phyloP scores from a whole-genome alignment of 176 grass and related monocot genomes.

The Musa itinerans region DNA sequence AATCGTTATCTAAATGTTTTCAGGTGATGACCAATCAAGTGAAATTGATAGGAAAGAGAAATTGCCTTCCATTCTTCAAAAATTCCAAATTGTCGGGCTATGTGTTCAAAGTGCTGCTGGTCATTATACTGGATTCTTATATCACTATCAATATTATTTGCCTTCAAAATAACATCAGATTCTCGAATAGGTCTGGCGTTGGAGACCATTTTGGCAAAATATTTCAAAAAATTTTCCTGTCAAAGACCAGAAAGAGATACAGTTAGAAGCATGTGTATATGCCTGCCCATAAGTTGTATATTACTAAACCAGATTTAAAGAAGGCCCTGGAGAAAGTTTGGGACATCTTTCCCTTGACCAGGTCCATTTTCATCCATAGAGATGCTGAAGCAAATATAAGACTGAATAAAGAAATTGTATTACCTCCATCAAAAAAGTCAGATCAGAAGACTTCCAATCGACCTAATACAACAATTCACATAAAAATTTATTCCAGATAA shows the following conservation, averaged over 20 bases:
- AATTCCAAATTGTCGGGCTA: constrained; percentile 90
- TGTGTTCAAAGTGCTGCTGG: constrained; percentile 69
- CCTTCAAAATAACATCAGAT: constrained; percentile 55
- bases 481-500: constrained; percentile 26
- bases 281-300: not conserved
- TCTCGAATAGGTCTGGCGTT: constrained; percentile 60
- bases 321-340: not conserved
- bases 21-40: not conserved
- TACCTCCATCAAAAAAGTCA: constrained; percentile 88
- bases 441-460: constrained; percentile 75
- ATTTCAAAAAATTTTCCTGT: constrained; percentile 54
- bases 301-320: not conserved
- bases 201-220: constrained; percentile 62
- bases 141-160: constrained; percentile 51
- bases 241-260: constrained; percentile 16
- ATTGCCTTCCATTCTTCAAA: constrained; percentile 98
- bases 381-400: not conserved
- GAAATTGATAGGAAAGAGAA: constrained; percentile 19
- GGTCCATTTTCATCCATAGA: not conserved
- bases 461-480: constrained; percentile 37
- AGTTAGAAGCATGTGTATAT: not conserved
- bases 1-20: not conserved
- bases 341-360: not conserved
- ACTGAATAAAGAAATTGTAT: constrained; percentile 2
- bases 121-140: constrained; percentile 72